Conservation (phyloP, 1,284 basidiomycete species). For the Heterobasidion annosum region DNA sequence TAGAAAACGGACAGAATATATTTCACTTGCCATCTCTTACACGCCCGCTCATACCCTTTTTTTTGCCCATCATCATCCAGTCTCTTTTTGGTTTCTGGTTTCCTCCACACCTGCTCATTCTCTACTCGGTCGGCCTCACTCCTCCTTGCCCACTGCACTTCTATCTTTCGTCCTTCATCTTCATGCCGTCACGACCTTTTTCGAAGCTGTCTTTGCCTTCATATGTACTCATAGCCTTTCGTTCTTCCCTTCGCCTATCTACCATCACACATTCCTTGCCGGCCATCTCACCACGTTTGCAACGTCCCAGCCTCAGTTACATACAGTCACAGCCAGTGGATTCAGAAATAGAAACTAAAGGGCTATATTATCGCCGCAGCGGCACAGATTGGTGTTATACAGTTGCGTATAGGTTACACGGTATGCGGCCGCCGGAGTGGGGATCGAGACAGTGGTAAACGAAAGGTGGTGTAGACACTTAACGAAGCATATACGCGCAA, state of each 20-base stretch:
- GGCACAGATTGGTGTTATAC: neutral
- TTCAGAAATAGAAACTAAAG: neutral
- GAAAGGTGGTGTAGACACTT: neutral
- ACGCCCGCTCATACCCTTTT: neutral
- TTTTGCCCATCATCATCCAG: neutral
- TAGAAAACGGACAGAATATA: constrained; percentile 3
- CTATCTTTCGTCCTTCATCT: neutral
- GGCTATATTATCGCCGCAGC: neutral
- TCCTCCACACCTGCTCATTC: neutral
- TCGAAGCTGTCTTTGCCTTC: neutral
- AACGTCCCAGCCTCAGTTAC: neutral
- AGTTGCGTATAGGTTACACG: neutral
- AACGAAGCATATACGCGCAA: too few species aligned
- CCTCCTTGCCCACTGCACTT: neutral
- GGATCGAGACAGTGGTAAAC: neutral
- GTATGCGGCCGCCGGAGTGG: neutral
- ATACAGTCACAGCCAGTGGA: neutral
- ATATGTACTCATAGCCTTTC: neutral
- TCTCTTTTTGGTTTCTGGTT: neutral
- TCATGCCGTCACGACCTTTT: too few species aligned
- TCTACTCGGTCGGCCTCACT: neutral
- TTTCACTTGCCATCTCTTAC: neutral
- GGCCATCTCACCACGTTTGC: neutral
- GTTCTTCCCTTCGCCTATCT: neutral
- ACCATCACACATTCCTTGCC: neutral